Evolutionary conservation across 1,139 yeast species (phyloP).

Genomic region (Dujonia santamariae): DNA sequence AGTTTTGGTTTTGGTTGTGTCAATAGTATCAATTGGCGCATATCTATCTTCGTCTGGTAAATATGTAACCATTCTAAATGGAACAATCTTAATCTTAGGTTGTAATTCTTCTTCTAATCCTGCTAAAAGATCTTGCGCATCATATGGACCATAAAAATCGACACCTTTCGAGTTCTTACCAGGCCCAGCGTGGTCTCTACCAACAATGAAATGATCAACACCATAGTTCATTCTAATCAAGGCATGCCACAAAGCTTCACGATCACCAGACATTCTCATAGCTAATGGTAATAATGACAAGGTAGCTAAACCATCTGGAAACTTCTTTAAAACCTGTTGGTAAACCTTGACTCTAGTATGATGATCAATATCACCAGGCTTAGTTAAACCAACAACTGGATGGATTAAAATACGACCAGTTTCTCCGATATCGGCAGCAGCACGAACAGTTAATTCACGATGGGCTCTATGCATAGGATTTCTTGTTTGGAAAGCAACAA

Average conservation of each 20-base stretch:
- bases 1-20: conserved; percentile 68
- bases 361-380: conserved; percentile 97
- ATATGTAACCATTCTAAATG: conserved; percentile 95
- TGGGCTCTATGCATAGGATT: conserved; percentile 99
- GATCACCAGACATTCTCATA: conserved; percentile 99
- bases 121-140: conserved; percentile 88
- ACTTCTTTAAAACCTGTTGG: conserved; percentile 85
- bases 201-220: conserved; percentile 95
- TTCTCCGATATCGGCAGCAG: conserved; percentile 59
- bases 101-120: conserved; percentile 72
- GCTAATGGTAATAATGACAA: conserved; percentile 88
- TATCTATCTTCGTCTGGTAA: conserved; percentile 94
- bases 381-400: conserved; percentile 95
- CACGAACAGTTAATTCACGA: conserved; percentile 92
- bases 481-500: conserved; percentile 97
- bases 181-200: conserved; percentile 98
- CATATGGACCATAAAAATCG: conserved; percentile 96
- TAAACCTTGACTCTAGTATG: conserved; percentile 96
- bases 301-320: conserved; percentile 91
- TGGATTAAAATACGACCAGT: conserved; percentile 76
- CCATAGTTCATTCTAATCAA: conserved; percentile 95
- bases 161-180: conserved; percentile 91
- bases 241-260: conserved; percentile 99
- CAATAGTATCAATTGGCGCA: conserved; percentile 92
- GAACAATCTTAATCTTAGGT: conserved; percentile 73